Percentiles rank a stretch among this genome's conserved stretches.
Conservation (phyloP, 768 basidiomycete genomes). For the Tephrocybe sp. region DNA sequence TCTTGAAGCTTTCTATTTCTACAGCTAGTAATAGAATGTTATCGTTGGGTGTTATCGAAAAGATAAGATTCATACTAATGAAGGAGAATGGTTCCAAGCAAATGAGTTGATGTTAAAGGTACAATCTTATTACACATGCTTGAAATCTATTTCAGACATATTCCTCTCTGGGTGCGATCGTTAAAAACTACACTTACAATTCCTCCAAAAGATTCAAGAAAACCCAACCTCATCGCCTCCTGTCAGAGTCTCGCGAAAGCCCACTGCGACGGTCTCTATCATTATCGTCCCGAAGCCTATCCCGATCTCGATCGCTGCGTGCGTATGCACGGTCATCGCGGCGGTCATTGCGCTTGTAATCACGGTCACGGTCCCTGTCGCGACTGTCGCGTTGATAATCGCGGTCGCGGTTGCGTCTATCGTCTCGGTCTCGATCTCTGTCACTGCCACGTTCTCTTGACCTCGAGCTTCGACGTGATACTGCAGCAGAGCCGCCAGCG, state of each 20-base stretch:
- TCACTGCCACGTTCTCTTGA: conserved; percentile 44
- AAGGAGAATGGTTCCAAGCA: no score
- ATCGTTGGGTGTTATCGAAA: no score
- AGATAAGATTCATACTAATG: no score
- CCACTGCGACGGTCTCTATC: conserved; percentile 31
- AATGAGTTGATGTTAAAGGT: background rate
- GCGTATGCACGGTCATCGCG: conserved; percentile 7
- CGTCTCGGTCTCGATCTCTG: no score
- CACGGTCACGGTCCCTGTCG: conserved; percentile 8
- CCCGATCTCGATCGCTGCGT: conserved; percentile 16
- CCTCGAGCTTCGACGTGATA: conserved; percentile 48
- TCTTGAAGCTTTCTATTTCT: no score
- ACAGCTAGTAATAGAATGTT: no score
- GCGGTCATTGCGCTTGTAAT: conserved; percentile 13
- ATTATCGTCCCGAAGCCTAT: conserved; percentile 26
- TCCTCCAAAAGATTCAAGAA: background rate
- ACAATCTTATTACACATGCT: background rate
- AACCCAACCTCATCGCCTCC: conserved; percentile 14
- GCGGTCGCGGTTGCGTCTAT: conserved; percentile 20
- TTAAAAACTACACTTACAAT: conserved; percentile 1
- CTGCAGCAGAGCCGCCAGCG: conserved; percentile 30
- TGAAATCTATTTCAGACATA: background rate
- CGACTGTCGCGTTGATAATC: conserved; percentile 6
- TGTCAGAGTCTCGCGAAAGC: conserved; percentile 23
- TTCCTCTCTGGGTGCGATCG: background rate